Percentiles rank a stretch among this genome's conserved stretches.
These are phyloP conservation scores for Cordyceps tenuipes DNA, from an alignment of 2,329 filamentous ascomycete species.

Conservation along the genomic window DNA sequence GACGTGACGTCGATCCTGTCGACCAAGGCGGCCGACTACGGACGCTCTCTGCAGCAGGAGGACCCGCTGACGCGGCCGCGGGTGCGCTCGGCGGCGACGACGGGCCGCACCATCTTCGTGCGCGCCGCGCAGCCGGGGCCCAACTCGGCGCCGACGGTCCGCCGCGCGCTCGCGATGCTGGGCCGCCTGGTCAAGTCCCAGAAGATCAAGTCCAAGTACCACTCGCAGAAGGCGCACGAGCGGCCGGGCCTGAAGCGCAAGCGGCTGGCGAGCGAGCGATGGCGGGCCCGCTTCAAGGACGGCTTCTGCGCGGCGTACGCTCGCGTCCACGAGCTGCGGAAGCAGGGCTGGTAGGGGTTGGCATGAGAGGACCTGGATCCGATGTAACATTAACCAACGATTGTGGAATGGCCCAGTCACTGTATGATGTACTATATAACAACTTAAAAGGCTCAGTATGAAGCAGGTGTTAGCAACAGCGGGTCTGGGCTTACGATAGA, in stretches of 20 bases:
- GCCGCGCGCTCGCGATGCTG: conserved; percentile 36
- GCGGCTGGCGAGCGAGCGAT: conserved; percentile 60
- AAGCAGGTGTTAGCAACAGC: too few species aligned
- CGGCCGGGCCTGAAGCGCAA: conserved; percentile 69
- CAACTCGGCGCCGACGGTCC: conserved; percentile 28
- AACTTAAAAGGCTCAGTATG: background rate
- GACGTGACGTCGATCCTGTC: conserved; percentile 30
- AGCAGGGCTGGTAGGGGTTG: conserved; percentile 64
- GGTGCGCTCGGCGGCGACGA: conserved; percentile 37
- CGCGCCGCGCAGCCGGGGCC: conserved; percentile 18
- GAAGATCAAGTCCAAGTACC: conserved; percentile 45
- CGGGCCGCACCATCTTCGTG: conserved; percentile 31
- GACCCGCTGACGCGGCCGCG: conserved; percentile 23
- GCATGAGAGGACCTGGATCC: background rate
- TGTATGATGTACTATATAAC: conserved; percentile 6
- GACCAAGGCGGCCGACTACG: conserved; percentile 21
- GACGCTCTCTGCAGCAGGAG: conserved; percentile 14
- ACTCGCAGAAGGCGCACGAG: conserved; percentile 63
- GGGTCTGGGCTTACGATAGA: too few species aligned
- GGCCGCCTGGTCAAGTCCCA: conserved; percentile 40
- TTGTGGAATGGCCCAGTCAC: background rate
- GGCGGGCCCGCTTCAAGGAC: conserved; percentile 58
- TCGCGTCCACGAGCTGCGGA: conserved; percentile 61
- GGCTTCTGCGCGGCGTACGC: conserved; percentile 58
- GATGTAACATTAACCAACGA: conserved; percentile 8